Base-by-base conservation (phyloP, 2,329 filamentous ascomycete species). In the Hymenoscyphus infarciens region DNA sequence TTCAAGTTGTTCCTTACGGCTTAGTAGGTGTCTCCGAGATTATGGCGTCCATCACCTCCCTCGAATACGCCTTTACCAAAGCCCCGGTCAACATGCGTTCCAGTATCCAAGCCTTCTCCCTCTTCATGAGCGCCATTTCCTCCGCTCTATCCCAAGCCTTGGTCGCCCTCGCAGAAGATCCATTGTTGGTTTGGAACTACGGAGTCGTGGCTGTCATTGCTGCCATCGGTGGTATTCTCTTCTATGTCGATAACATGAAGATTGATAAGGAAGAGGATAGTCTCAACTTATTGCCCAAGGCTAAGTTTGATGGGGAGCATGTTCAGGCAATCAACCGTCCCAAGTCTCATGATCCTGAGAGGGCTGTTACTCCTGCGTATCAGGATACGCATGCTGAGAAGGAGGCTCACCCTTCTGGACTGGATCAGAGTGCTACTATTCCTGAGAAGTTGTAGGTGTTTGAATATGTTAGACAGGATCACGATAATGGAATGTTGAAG, bases 21-120 rank as follows among this genome's bases (percentile, higher is more conserved):
- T 78, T 87, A 56, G 82, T 86, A 31, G 84, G 81, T 19, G 74
- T 84, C 16, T 79, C 82, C 0, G 84, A 88, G 72, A 86, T 87
- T 62, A 83, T 87, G 70, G 83, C 84, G 54, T 87, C 83, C 11
- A 85, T 91, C 64, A 89, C 87, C 0, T 84, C 85, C 64, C 81
- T 89, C 13, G 88, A 91, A 73, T 90, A 91, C 67, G 88, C 87
- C 19, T 91, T 87, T 75, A 89, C 87, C 70, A 90, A 91, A 75
- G 88, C 88, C 0, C 88, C 88, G 1, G 82, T 82, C 42, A 84
- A 80, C 72, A 89, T 91, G 87, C 84, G 87, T 73, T 85, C 82
- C 0, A 84, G 83, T 13, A 82, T 87, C 33, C 79, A 83, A 69
- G 80, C 83, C 0, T 76, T 87, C 63, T 83, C 79, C 68, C 75